Evolutionary conservation across 441 rosid genomes (phyloP).

Genomic region (Gossypium lobatum): DNA sequence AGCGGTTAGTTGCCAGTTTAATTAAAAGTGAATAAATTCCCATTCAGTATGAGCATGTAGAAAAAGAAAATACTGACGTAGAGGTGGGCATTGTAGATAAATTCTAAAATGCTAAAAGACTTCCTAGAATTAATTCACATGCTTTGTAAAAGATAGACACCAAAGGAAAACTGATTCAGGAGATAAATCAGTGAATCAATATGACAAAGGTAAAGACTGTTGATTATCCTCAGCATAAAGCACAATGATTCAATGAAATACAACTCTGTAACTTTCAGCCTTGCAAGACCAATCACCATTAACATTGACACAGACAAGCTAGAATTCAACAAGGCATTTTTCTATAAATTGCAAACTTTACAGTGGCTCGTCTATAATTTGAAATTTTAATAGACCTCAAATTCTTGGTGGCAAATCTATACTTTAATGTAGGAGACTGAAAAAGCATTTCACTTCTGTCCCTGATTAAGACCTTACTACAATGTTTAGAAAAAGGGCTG

Average conservation of each 20-base stretch:
- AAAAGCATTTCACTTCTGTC: not conserved
- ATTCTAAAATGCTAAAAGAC: not conserved
- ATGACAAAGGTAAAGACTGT: not conserved
- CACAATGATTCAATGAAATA: not conserved
- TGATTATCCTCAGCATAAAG: not conserved
- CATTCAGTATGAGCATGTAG: not conserved
- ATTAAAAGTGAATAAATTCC: too few species aligned
- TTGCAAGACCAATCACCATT: not conserved
- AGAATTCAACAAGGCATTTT: not conserved
- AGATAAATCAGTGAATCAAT: not conserved
- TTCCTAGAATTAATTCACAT: not conserved
- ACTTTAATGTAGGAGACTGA: not conserved
- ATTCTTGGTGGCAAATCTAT: not conserved
- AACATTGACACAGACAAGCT: not conserved
- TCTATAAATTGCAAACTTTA: not conserved
- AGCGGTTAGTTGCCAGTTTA: not conserved
- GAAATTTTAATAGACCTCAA: conserved; percentile 1
- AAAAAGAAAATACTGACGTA: not conserved
- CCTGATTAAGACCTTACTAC: not conserved
- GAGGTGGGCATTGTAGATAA: not conserved
- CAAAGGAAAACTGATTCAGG: not conserved
- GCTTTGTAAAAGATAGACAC: not conserved
- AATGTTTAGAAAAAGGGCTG: not conserved
- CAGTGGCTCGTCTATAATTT: not conserved
- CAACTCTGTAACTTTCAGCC: not conserved